Conservation (phyloP, 257 asterid species). For the Solanum paucissectum region DNA sequence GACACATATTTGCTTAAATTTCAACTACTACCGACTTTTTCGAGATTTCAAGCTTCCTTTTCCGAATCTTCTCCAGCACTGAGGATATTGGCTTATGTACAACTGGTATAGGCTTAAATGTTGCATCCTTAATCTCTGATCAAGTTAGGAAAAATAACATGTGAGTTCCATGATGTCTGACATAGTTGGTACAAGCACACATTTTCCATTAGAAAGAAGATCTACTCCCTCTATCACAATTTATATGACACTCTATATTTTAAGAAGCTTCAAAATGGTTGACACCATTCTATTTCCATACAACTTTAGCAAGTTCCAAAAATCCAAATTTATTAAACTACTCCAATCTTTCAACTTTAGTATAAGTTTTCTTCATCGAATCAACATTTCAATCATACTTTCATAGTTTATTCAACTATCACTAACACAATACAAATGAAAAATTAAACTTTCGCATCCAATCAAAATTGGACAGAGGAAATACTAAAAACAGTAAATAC, state of each 20-base stretch:
- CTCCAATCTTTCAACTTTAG: background rate
- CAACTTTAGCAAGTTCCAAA: background rate
- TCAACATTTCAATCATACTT: background rate
- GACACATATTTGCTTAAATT: background rate
- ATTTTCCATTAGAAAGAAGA: background rate
- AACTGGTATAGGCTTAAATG: constrained; percentile 56
- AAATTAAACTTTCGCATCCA: background rate
- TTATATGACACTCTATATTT: background rate
- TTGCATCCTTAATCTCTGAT: constrained; percentile 60
- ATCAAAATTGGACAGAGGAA: background rate
- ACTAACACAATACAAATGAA: background rate
- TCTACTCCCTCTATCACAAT: background rate
- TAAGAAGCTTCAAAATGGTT: background rate
- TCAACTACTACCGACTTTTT: constrained; percentile 10
- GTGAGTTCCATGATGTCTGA: background rate
- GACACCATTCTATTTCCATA: background rate
- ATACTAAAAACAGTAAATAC: background rate
- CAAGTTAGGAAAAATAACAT: background rate
- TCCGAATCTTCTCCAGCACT: constrained; percentile 74
- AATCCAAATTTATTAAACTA: background rate
- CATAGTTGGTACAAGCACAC: background rate
- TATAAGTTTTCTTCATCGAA: background rate
- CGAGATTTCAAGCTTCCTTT: constrained; percentile 70
- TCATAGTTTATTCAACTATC: background rate
- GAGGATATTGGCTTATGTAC: constrained; percentile 82